These are phyloP conservation scores for Leucaena leucocephala DNA, from an alignment of 306 rosid species.

Conservation along the genomic window DNA sequence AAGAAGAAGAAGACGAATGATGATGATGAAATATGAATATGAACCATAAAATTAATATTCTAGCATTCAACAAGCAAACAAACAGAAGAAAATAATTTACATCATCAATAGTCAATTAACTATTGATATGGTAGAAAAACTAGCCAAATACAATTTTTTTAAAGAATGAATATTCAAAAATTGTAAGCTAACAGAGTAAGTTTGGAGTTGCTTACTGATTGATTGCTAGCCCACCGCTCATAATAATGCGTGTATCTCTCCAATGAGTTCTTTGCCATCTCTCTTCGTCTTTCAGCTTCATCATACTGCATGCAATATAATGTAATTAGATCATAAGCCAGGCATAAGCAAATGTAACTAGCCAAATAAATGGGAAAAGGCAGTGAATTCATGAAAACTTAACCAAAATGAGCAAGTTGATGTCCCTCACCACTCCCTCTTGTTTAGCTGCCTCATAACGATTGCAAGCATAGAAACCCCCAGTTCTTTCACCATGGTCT, in stretches of 20 bases:
- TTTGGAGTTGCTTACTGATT: slow-evolving; percentile 58
- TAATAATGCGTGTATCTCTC: slow-evolving; percentile 98
- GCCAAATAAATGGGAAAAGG: neutral
- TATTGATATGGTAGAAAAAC: slow-evolving; percentile 17
- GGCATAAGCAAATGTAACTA: slow-evolving; percentile 16
- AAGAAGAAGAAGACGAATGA: neutral
- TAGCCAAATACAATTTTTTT: slow-evolving; percentile 12
- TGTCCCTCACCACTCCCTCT: slow-evolving; percentile 63
- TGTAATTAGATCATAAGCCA: slow-evolving; percentile 29
- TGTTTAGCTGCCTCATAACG: slow-evolving; percentile 64
- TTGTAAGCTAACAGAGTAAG: slow-evolving; percentile 4
- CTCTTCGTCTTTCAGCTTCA: slow-evolving; percentile 88
- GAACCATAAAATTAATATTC: neutral
- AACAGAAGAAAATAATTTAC: neutral
- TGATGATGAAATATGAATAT: neutral
- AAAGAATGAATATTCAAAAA: neutral
- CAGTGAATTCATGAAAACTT: slow-evolving; percentile 15
- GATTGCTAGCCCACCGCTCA: slow-evolving; percentile 99
- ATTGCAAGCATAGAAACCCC: slow-evolving; percentile 76
- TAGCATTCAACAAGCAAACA: slow-evolving; percentile 15
- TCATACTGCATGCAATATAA: slow-evolving; percentile 51
- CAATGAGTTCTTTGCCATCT: slow-evolving; percentile 97
- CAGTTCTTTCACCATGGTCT: slow-evolving; percentile 70
- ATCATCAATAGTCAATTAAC: slow-evolving; percentile 16
- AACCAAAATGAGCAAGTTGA: slow-evolving; percentile 10